Evolutionary conservation across 2,329 filamentous ascomycete species (phyloP).

Genomic region (Sclerotinia glacialis): DNA sequence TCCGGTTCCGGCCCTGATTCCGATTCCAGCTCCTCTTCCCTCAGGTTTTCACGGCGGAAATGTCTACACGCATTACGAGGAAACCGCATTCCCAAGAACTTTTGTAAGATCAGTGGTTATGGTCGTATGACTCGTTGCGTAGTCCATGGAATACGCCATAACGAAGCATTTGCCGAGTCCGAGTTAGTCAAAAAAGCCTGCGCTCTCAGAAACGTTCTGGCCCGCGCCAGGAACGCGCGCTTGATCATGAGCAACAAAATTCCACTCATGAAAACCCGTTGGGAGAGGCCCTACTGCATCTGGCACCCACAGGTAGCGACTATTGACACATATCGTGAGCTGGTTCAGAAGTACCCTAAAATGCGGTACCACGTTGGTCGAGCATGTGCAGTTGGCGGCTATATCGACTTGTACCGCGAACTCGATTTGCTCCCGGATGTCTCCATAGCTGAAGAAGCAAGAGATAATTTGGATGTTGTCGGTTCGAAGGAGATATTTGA

Average conservation of each 20-base stretch:
- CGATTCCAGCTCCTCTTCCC: rapidly evolving
- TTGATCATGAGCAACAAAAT: neutral
- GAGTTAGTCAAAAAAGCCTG: neutral
- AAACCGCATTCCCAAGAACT: neutral
- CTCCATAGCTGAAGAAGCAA: neutral
- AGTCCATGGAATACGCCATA: neutral
- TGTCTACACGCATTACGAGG: neutral
- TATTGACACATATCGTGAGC: neutral
- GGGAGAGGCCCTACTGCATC: neutral
- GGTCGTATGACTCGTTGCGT: neutral
- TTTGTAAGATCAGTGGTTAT: rapidly evolving
- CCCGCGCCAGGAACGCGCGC: neutral
- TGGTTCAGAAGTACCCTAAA: neutral
- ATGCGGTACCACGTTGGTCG: constrained; percentile 1
- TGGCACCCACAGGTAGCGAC: neutral
- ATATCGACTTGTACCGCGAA: constrained; percentile 4
- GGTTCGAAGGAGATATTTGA: neutral
- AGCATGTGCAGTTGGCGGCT: neutral
- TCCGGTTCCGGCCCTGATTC: neutral
- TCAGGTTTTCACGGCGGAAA: rapidly evolving
- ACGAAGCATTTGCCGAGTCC: neutral
- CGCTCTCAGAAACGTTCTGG: neutral
- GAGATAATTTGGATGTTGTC: neutral
- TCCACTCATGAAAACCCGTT: neutral
- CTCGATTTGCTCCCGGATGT: neutral